These are phyloP conservation scores for Phragmites australis DNA, from an alignment of 176 grass and related monocot species.

Conservation along the genomic window DNA sequence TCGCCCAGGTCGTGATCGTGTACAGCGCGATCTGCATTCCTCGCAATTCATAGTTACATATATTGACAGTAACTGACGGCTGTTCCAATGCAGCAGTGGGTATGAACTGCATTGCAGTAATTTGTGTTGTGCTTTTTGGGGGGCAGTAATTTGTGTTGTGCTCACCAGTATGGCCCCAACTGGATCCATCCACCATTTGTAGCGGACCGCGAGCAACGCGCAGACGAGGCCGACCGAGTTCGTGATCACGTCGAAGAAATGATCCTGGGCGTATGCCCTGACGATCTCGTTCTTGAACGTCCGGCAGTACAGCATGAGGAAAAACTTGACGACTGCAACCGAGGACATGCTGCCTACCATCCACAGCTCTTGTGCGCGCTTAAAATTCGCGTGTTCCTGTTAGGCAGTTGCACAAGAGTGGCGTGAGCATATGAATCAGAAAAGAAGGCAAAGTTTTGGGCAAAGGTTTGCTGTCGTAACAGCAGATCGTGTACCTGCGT, in stretches of 20 bases:
- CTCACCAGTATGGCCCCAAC: constrained; percentile 86
- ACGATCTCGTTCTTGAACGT: constrained; percentile 93
- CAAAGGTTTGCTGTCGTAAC: not conserved
- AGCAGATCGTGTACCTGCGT: constrained; percentile 44
- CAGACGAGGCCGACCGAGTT: constrained; percentile 80
- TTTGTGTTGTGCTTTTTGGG: no score
- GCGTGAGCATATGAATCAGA: not conserved
- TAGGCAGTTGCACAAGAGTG: not conserved
- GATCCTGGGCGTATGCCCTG: constrained; percentile 81
- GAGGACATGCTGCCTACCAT: constrained; percentile 92
- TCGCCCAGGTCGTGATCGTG: constrained; percentile 76
- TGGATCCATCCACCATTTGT: constrained; percentile 93
- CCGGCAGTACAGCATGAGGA: constrained; percentile 91
- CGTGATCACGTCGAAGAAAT: constrained; percentile 97
- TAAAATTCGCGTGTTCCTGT: constrained; percentile 63
- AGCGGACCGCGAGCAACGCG: constrained; percentile 62
- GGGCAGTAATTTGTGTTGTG: not conserved
- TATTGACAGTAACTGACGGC: not conserved
- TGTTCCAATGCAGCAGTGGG: not conserved
- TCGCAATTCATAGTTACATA: not conserved
- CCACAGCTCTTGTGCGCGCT: constrained; percentile 61
- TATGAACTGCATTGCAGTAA: not conserved
- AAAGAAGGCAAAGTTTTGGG: not conserved
- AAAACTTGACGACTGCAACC: constrained; percentile 71
- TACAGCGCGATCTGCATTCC: constrained; percentile 68